Evolutionary conservation across 805 yeast genomes (phyloP).

Genomic region (Saccharomycopsis sp.): DNA sequence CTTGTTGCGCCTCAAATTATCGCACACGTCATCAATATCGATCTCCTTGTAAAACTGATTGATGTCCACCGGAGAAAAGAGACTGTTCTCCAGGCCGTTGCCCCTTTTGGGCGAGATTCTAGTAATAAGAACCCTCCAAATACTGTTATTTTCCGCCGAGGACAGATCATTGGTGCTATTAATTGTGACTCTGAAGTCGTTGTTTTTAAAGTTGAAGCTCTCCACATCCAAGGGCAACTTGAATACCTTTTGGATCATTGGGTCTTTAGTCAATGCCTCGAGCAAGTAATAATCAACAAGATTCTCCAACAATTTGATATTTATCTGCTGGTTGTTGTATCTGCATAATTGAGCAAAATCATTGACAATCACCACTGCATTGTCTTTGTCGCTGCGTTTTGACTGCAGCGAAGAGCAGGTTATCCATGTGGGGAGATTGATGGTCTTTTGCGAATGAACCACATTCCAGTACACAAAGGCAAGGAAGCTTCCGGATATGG

Average conservation of each 20-base stretch:
- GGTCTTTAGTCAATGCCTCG: constrained; percentile 3
- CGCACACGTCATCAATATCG: neutral
- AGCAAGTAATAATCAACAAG: constrained; percentile 12
- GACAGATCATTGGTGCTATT: neutral
- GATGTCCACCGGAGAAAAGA: neutral
- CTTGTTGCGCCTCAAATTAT: neutral
- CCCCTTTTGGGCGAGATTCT: neutral
- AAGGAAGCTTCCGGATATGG: constrained; percentile 1
- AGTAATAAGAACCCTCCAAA: neutral
- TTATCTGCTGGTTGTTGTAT: neutral
- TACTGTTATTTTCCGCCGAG: neutral
- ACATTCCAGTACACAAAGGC: constrained; percentile 12
- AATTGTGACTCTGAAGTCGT: neutral
- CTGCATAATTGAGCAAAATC: neutral
- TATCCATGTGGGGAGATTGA: constrained; percentile 5
- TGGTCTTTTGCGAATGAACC: constrained; percentile 1
- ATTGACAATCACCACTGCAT: neutral
- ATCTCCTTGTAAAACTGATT: neutral
- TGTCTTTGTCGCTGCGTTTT: neutral
- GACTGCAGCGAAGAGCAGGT: neutral
- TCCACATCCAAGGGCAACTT: constrained; percentile 9
- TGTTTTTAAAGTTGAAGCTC: constrained; percentile 4
- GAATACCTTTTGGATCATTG: constrained; percentile 2
- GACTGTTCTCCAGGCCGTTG: neutral
- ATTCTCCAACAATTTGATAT: constrained; percentile 7